Evolutionary conservation across 1,139 yeast genomes (phyloP).

Genomic region (Waltiozyma sp.): DNA sequence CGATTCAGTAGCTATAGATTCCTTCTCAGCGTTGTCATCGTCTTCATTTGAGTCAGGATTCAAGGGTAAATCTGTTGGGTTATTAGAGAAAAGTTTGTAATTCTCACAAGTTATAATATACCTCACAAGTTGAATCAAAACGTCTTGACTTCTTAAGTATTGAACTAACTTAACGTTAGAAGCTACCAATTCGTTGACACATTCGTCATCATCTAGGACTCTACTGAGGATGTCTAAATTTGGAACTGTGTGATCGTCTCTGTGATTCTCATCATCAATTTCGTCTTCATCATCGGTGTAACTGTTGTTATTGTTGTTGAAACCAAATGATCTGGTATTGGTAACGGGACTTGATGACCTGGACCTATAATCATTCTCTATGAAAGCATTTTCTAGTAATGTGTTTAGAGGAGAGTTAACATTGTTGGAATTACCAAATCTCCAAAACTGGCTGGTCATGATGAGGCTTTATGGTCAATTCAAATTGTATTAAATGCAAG

Average conservation of each 20-base stretch:
- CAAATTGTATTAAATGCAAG: not conserved
- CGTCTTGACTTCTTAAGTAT: constrained; percentile 65
- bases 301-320: too few relatives aligned
- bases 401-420: constrained; percentile 66
- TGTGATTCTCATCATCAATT: constrained; percentile 15
- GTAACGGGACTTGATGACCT: constrained; percentile 22
- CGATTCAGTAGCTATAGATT: constrained; percentile 18
- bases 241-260: constrained; percentile 17
- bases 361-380: constrained; percentile 33
- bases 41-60: constrained; percentile 10
- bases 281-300: constrained; percentile 15
- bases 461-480: too few relatives aligned
- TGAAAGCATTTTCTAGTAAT: constrained; percentile 37
- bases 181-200: constrained; percentile 72
- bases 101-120: constrained; percentile 43
- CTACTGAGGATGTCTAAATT: constrained; percentile 41
- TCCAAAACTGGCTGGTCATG: constrained; percentile 87
- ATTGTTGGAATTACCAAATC: constrained; percentile 76
- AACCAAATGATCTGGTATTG: constrained; percentile 12
- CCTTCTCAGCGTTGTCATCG: constrained; percentile 13
- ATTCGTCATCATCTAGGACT: constrained; percentile 74
- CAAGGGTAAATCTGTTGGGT: constrained; percentile 6
- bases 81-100: not conserved
- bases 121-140: constrained; percentile 54
- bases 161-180: constrained; percentile 77